A percentile compares a stretch with the other conserved stretches of the same genome.
These are phyloP conservation scores for Avena atlantica DNA, from an alignment of 176 grass and related monocot species.

Conservation along the genomic window DNA sequence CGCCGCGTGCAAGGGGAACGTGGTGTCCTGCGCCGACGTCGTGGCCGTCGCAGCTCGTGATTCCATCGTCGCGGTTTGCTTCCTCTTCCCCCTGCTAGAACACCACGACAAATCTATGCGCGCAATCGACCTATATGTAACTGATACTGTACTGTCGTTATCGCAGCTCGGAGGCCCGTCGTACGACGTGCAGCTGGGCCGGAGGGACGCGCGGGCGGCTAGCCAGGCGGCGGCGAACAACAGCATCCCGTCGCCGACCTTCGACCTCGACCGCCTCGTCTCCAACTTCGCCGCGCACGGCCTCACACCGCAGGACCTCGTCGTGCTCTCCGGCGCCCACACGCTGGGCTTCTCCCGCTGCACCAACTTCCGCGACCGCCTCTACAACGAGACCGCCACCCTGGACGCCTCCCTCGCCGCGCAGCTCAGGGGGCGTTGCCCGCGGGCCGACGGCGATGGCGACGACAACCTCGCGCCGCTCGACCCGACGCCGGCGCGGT, in stretches of 20 bases:
- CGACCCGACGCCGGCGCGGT: conserved; percentile 53
- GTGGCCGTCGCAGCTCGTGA: conserved; percentile 71
- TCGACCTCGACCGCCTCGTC: conserved; percentile 52
- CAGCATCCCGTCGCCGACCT: conserved; percentile 65
- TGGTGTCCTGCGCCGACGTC: conserved; percentile 81
- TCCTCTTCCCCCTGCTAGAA: not conserved
- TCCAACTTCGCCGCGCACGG: conserved; percentile 69
- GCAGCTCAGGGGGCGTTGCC: conserved; percentile 54
- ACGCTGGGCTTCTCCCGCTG: conserved; percentile 81
- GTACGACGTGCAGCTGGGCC: conserved; percentile 70
- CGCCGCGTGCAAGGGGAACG: conserved; percentile 59
- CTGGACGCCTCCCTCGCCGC: conserved; percentile 55
- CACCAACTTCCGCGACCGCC: conserved; percentile 58
- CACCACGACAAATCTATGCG: not conserved
- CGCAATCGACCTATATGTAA: not conserved
- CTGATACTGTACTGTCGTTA: not conserved
- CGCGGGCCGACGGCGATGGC: conserved; percentile 49
- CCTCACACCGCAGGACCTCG: conserved; percentile 65
- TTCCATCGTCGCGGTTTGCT: conserved; percentile 66
- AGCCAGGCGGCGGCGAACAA: conserved; percentile 74
- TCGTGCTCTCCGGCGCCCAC: conserved; percentile 72
- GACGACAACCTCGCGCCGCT: conserved; percentile 66
- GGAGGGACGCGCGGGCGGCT: conserved; percentile 61
- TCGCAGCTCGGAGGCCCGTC: conserved; percentile 67
- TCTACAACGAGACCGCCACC: conserved; percentile 79